A percentile compares a stretch with the other conserved stretches of the same genome.
Conservation (phyloP, 2,329 filamentous ascomycete species). For the Monosporascus sp. region DNA sequence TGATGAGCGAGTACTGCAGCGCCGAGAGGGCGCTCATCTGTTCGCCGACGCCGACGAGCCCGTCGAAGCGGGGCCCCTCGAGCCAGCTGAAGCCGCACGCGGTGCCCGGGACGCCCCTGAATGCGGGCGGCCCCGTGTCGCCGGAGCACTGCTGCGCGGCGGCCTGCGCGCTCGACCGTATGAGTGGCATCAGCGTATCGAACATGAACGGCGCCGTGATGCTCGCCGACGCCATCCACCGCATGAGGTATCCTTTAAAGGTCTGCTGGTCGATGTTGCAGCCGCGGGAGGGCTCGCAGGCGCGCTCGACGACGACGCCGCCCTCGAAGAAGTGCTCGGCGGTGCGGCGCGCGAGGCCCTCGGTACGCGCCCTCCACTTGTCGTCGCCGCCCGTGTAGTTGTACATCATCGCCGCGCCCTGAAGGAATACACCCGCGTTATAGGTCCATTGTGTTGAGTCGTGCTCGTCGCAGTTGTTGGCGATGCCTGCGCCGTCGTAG, state of each 20-base stretch:
- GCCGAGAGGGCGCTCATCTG: conserved; percentile 65
- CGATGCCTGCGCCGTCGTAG: conserved; percentile 49
- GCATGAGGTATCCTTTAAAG: conserved; percentile 71
- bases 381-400: conserved; percentile 49
- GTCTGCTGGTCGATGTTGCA: conserved; percentile 69
- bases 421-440: conserved; percentile 62
- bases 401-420: conserved; percentile 57
- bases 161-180: conserved; percentile 45
- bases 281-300: conserved; percentile 55
- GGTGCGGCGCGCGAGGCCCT: conserved; percentile 51
- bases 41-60: conserved; percentile 57
- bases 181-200: conserved; percentile 44
- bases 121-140: conserved; percentile 32
- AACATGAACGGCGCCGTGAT: conserved; percentile 50
- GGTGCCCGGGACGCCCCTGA: conserved; percentile 49
- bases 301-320: conserved; percentile 57
- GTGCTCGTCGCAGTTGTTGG: conserved; percentile 42
- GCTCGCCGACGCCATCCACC: conserved; percentile 56
- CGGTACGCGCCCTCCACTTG: conserved; percentile 53
- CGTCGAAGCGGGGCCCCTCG: conserved; percentile 48
- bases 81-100: conserved; percentile 67
- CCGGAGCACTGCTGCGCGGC: conserved; percentile 50
- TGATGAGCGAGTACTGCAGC: conserved; percentile 55
- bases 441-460: conserved; percentile 63
- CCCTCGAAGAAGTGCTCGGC: conserved; percentile 51